Evolutionary conservation across 768 basidiomycete genomes (phyloP), one percentile per base, ranked within the genome.

Genomic region (Rhodotorula toruloides): DNA sequence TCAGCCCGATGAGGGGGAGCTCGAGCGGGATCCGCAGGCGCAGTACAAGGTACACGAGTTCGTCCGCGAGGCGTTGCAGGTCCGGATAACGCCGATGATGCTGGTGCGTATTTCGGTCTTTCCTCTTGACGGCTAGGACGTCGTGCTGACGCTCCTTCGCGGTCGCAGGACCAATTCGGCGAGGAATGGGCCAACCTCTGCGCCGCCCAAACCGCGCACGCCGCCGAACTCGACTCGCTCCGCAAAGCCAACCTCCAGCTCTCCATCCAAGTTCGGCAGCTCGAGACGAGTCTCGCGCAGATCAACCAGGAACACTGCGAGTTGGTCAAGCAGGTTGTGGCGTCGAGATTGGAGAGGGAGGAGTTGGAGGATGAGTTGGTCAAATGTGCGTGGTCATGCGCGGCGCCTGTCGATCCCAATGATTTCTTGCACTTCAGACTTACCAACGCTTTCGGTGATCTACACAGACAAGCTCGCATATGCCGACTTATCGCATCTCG

Each of bases 71-170:
- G 88, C 93, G 13, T 85, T 90, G 64, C 84, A 85, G 29, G 79
- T 96, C 73, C 83, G 83, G 68, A 91, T 99, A 70, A 96, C 93
- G 8, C 90, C 96, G 0, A 93, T 98, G 79, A 91, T 93, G 90
- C 81, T 98, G 46, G 94, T 69, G 25, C 46, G 67, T 63, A 34
- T 16, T 6, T 32, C 22, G 7, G 6, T n/a, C 27, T 9, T 17
- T 14, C 32, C 9, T n/a, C 2, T 55, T 44, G 21, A 46, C 42
- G n/a, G n/a, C n/a, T 21, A 2, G 12, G 21, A 2, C 27, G 25
- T 25, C n/a, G 6, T 27, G 16, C 37, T 21, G 49, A 10, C 43
- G 13, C 5, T 3, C n/a, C 21, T 54, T 29, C 29, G 13, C 47
- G n/a, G n/a, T n/a, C n/a, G 43, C 36, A 68, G 68, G 68, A 69